These are phyloP conservation scores for Chrysophaeum taylorii DNA, from an alignment of 352 stramenopile genomes.

Conservation along the genomic window DNA sequence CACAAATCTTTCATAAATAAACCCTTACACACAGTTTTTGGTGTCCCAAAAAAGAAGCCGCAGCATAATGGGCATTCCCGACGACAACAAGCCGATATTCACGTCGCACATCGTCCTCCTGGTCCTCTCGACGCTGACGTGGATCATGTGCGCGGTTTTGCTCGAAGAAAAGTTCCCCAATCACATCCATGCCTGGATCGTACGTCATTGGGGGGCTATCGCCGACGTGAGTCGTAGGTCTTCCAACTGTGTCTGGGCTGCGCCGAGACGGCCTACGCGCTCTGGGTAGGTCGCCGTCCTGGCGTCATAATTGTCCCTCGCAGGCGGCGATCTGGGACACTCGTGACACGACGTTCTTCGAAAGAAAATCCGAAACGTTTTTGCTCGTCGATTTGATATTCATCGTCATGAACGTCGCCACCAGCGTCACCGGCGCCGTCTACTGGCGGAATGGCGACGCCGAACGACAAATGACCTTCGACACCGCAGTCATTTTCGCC, in stretches of 20 bases:
- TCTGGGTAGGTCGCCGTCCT: too few species aligned
- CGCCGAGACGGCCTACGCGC: neutral
- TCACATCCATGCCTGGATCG: conserved; percentile 1
- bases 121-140: neutral
- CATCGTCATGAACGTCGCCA: neutral
- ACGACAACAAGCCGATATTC: conserved; percentile 9
- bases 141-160: neutral
- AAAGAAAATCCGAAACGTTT: neutral
- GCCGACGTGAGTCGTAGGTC: too few species aligned
- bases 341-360: conserved; percentile 6
- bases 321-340: neutral
- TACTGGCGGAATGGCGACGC: neutral
- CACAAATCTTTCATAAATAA: too few species aligned
- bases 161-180: neutral
- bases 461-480: neutral
- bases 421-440: neutral
- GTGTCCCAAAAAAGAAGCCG: neutral
- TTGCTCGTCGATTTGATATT: neutral
- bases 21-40: too few species aligned
- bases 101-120: conserved; percentile 1
- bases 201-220: too few species aligned
- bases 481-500: conserved; percentile 1
- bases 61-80: neutral
- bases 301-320: too few species aligned
- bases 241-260: neutral